Percentiles rank a stretch among this genome's conserved stretches.
Evolutionary conservation across 2,329 filamentous ascomycete species (phyloP).

Genomic region (Remersonia thermophila): DNA sequence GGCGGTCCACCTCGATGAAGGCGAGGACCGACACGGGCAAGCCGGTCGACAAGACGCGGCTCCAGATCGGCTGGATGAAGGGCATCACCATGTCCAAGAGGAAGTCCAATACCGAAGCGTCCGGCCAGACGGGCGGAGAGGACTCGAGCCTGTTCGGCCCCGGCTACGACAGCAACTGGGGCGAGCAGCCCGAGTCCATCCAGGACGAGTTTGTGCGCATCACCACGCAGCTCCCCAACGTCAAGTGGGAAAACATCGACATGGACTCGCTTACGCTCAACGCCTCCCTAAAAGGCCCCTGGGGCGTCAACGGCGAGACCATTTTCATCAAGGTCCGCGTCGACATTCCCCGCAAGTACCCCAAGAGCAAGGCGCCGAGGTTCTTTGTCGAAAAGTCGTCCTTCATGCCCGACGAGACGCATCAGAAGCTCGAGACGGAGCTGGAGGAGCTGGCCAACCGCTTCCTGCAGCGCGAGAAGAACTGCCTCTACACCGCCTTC

Average conservation of each 20-base stretch:
- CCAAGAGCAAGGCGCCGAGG: slow-evolving; percentile 42
- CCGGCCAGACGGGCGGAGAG: slow-evolving; percentile 39
- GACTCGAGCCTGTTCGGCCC: slow-evolving; percentile 40
- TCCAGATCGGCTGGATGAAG: slow-evolving; percentile 58
- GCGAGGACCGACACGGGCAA: slow-evolving; percentile 33
- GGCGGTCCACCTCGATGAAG: slow-evolving; percentile 48
- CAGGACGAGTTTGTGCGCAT: slow-evolving; percentile 54
- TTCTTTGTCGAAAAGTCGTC: slow-evolving; percentile 50
- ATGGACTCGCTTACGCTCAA: slow-evolving; percentile 47
- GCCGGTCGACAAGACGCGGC: slow-evolving; percentile 34
- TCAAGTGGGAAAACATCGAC: slow-evolving; percentile 52
- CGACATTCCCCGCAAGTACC: slow-evolving; percentile 47
- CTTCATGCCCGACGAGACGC: slow-evolving; percentile 45
- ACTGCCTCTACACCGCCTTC: slow-evolving; percentile 49
- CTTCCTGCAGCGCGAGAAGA: slow-evolving; percentile 45
- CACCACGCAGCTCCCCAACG: slow-evolving; percentile 48
- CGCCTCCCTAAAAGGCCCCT: slow-evolving; percentile 53
- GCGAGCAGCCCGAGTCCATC: slow-evolving; percentile 43
- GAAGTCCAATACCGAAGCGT: slow-evolving; percentile 31
- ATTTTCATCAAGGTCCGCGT: slow-evolving; percentile 53
- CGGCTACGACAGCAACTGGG: slow-evolving; percentile 44
- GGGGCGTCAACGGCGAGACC: slow-evolving; percentile 42
- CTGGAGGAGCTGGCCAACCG: slow-evolving; percentile 43
- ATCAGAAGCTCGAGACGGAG: slow-evolving; percentile 41
- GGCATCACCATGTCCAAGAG: slow-evolving; percentile 52